A percentile compares a stretch with the other conserved stretches of the same genome.
phyloP scores from a whole-genome alignment of 1,139 yeast genomes.

The Trichomonascaceae sp. region DNA sequence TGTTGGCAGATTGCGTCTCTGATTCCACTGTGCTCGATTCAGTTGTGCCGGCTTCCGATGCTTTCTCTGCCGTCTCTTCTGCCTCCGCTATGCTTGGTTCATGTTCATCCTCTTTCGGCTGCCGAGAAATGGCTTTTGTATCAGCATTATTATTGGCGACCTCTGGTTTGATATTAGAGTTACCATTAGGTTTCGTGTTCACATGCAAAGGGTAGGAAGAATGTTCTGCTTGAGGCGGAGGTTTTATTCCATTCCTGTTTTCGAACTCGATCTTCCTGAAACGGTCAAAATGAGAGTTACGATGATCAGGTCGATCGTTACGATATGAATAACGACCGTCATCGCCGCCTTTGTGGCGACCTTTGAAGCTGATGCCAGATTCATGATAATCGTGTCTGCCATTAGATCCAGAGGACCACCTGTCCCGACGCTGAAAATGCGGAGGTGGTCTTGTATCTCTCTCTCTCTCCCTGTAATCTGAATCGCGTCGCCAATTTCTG shows the following conservation, averaged over 20 bases:
- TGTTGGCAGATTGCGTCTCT: neutral
- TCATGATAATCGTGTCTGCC: slow-evolving; percentile 1
- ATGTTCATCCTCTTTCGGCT: neutral
- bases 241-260: neutral
- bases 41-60: neutral
- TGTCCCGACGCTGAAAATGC: slow-evolving; percentile 2
- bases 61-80: neutral
- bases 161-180: neutral
- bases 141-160: neutral
- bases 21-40: neutral
- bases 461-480: slow-evolving; percentile 12
- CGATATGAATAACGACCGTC: slow-evolving; percentile 7
- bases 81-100: neutral
- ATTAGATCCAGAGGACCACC: slow-evolving; percentile 1
- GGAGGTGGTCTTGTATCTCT: slow-evolving; percentile 6
- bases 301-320: neutral
- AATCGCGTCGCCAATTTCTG: slow-evolving; percentile 3
- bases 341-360: slow-evolving; percentile 7
- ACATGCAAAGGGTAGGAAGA: neutral
- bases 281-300: neutral
- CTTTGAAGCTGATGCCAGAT: slow-evolving; percentile 9
- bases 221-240: neutral
- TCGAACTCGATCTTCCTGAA: neutral
- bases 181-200: neutral
- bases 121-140: neutral